Conservation (phyloP, 2,329 filamentous ascomycete species). For the Aspergillus sp. region DNA sequence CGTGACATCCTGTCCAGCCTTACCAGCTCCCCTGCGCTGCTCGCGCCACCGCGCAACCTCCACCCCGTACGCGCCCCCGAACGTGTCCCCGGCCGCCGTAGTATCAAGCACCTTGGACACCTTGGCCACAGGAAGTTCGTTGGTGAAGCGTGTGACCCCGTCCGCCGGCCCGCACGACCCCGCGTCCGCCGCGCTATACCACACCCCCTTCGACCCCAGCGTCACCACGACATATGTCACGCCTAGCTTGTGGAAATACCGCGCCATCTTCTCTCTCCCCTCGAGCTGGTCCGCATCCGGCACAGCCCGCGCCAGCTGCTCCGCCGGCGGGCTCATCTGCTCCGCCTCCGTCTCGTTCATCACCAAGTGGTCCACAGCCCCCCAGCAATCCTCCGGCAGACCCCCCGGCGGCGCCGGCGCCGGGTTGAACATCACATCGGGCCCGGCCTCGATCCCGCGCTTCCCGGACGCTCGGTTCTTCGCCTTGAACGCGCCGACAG, state of each 20-base stretch:
- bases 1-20: conserved; percentile 42
- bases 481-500: conserved; percentile 22
- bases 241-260: conserved; percentile 57
- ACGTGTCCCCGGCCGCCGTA: conserved; percentile 88
- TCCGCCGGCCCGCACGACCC: conserved; percentile 34
- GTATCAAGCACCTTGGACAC: conserved; percentile 74
- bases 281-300: conserved; percentile 33
- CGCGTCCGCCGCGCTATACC: conserved; percentile 47
- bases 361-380: conserved; percentile 64
- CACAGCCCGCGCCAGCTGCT: conserved; percentile 17
- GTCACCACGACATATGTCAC: conserved; percentile 75
- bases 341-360: conserved; percentile 87
- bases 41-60: conserved; percentile 50
- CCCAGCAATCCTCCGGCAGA: conserved; percentile 58
- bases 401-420: conserved; percentile 70
- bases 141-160: conserved; percentile 19
- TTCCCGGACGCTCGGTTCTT: conserved; percentile 36
- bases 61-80: conserved; percentile 79
- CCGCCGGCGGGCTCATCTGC: conserved; percentile 52
- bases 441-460: conserved; percentile 26
- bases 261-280: conserved; percentile 46
- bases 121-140: conserved; percentile 53
- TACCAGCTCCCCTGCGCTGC: conserved; percentile 33
- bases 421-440: conserved; percentile 72
- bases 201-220: conserved; percentile 70